phyloP scores from a whole-genome alignment of 495 filamentous ascomycete species.

The Lentithecium fluviatile region DNA sequence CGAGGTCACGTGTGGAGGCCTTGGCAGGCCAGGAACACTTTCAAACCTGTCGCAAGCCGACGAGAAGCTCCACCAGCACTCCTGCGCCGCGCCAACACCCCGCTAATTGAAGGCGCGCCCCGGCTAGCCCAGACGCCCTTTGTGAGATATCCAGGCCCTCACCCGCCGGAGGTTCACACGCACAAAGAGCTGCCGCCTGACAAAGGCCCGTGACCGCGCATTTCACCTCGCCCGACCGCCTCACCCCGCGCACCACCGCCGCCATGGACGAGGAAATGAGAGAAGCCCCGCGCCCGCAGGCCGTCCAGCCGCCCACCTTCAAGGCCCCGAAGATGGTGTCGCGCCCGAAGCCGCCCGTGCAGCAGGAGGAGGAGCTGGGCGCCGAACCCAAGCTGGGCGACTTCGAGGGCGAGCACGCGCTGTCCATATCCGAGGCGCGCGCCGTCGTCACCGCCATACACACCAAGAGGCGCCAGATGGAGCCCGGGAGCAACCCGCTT shows the following conservation, averaged over 20 bases:
- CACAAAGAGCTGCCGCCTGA: no score
- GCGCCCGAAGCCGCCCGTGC: constrained; percentile 50
- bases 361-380: constrained; percentile 85
- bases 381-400: constrained; percentile 83
- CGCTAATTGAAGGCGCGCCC: no score
- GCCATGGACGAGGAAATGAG: constrained; percentile 25
- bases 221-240: not conserved
- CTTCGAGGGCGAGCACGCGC: constrained; percentile 80
- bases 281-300: constrained; percentile 19
- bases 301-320: constrained; percentile 24
- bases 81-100: no score
- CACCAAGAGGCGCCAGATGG: constrained; percentile 64
- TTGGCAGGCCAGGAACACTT: not conserved
- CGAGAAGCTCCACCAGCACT: not conserved
- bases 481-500: constrained; percentile 56
- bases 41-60: no score
- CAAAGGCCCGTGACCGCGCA: not conserved
- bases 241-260: not conserved
- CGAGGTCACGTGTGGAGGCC: not conserved
- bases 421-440: constrained; percentile 87
- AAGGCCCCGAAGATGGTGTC: constrained; percentile 30
- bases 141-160: no score
- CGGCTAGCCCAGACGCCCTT: no score
- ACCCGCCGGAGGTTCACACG: not conserved
- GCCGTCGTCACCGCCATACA: constrained; percentile 86